phyloP scores from a whole-genome alignment of 1,284 basidiomycete species.

The Malassezia brasiliensis region DNA sequence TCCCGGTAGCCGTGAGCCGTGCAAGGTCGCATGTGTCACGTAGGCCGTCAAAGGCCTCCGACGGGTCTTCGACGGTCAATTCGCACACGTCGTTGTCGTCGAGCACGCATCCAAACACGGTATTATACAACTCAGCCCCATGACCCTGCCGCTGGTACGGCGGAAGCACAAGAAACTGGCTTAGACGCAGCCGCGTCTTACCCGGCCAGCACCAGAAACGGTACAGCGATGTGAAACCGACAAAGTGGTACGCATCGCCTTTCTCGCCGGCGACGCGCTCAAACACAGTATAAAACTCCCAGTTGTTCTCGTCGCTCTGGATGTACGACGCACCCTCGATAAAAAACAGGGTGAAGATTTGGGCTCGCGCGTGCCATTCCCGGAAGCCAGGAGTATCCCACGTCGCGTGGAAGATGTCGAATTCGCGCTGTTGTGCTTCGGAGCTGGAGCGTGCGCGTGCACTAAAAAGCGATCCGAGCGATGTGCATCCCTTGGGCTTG shows the following conservation, averaged over 20 bases:
- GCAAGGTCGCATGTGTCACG: constrained; percentile 82
- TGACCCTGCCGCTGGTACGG: constrained; percentile 83
- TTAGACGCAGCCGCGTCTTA: constrained; percentile 21
- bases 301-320: constrained; percentile 53
- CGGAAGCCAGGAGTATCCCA: constrained; percentile 81
- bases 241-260: constrained; percentile 63
- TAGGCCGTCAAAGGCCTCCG: constrained; percentile 87
- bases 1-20: constrained; percentile 54
- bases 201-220: constrained; percentile 38
- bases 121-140: constrained; percentile 61
- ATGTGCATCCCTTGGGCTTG: constrained; percentile 29
- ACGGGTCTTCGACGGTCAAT: constrained; percentile 91
- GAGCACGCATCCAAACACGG: constrained; percentile 71
- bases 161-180: constrained; percentile 86
- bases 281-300: constrained; percentile 50
- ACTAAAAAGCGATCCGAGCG: not conserved
- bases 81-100: constrained; percentile 65
- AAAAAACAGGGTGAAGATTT: constrained; percentile 83
- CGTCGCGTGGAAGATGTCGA: constrained; percentile 52
- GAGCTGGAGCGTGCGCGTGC: not conserved
- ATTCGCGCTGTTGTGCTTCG: constrained; percentile 10
- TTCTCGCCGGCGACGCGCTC: constrained; percentile 19
- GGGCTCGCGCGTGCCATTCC: constrained; percentile 88
- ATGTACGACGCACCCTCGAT: constrained; percentile 79
- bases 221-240: constrained; percentile 34